Evolutionary conservation across 2,329 filamentous ascomycete species (phyloP), one percentile per base, ranked within the genome.

Genomic region (Penicillium italicum): DNA sequence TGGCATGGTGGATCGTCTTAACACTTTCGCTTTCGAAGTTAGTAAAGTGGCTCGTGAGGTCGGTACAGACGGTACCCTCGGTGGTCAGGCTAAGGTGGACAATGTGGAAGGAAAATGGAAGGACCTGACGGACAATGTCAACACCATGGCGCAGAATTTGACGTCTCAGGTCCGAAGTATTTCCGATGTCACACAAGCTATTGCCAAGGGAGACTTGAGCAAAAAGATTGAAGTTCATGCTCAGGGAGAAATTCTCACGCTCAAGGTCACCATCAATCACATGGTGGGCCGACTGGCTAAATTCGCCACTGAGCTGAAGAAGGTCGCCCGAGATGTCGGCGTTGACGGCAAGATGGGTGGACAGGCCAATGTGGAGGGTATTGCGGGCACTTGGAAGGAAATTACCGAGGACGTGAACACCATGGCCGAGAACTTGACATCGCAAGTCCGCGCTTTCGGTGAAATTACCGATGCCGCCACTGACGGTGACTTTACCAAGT

Each of bases 261-360:
- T 97, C 50, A 97, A 97, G 72, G 91, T 95, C 69, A 97, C 93
- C 41, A 96, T 97, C 78, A 97, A 97, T 73, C 93, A 97, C 85
- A 97, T 97, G 93, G 93, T 97, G 62, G 92, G 92, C 71, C 86
- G 93, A 60, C 79, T 99, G 48, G 95, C 94, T 57, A 93, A 93
- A 62, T 97, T 97, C 83, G 96, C 92, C 53, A 91, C 95, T 64
- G 92, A 96, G 70, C 89, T 99, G 61, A 94, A 97, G 76, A 85
- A 92, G 65, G 93, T 99, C 30, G 93, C 93, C 56, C 92, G 94
- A 68, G 94, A 97, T 73, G 94, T 97, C 64, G 93, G 93, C 63
- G 93, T 97, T 50, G 94, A 97, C 68, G 93, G 93, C 60, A 97
- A 97, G 79, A 96, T 99, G 90, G 93, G 93, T 67, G 93, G 93